Evolutionary conservation across 2,329 filamentous ascomycete genomes (phyloP).

Genomic region (Botrytis sinoallii): DNA sequence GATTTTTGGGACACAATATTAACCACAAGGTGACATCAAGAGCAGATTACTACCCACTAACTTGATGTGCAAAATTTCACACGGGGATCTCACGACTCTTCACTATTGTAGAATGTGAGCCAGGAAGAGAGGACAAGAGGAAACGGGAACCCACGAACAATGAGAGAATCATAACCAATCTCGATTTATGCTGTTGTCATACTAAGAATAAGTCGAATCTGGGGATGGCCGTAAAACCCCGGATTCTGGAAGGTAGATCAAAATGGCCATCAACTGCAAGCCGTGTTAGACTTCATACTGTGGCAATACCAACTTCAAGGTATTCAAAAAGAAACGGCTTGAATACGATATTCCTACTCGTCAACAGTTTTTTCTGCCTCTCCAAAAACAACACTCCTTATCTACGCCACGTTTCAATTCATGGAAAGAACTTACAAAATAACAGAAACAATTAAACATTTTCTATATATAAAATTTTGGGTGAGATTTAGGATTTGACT

Average conservation of each 20-base stretch:
- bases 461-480: constrained; percentile 9
- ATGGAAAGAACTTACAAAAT: neutral
- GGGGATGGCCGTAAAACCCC: neutral
- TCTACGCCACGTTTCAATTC: neutral
- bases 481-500: constrained; percentile 7
- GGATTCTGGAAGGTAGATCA: neutral
- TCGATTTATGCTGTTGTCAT: neutral
- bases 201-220: neutral
- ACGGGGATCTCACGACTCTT: neutral
- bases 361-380: neutral
- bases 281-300: neutral
- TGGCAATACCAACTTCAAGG: neutral
- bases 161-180: neutral
- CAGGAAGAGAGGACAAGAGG: neutral
- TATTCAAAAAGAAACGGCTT: neutral
- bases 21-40: neutral
- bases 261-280: neutral
- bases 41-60: neutral
- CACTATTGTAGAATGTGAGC: neutral
- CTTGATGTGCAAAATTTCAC: neutral
- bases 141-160: neutral
- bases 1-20: neutral
- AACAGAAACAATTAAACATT: neutral
- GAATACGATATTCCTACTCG: neutral
- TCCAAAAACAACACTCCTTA: neutral